A percentile compares a stretch with the other conserved stretches of the same genome.
Evolutionary conservation across 345 rosid species (phyloP).

Genomic region (Eucalyptus cloeziana): DNA sequence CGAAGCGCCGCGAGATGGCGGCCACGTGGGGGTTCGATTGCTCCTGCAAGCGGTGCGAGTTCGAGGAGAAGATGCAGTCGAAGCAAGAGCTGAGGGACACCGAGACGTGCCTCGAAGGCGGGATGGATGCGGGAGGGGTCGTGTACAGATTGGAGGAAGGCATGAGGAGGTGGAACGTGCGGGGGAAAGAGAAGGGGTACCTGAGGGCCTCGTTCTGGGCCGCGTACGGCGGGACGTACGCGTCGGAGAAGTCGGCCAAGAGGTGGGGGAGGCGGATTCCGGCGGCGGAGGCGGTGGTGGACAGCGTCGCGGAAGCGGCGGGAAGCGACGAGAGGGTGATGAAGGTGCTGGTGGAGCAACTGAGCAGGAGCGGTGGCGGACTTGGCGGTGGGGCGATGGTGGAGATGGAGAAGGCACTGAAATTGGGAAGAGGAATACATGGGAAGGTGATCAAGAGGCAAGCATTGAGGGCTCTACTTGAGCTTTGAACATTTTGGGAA

Average conservation of each 20-base stretch:
- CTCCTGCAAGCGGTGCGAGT: constrained; percentile 53
- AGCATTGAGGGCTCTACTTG: constrained; percentile 53
- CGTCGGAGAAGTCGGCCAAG: constrained; percentile 41
- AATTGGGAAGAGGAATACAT: constrained; percentile 51
- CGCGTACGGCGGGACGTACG: constrained; percentile 39
- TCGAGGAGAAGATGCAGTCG: constrained; percentile 29
- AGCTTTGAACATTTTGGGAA: not conserved
- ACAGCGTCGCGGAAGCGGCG: constrained; percentile 34
- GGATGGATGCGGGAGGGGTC: constrained; percentile 40
- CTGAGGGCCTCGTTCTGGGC: constrained; percentile 80
- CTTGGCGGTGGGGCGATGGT: constrained; percentile 2
- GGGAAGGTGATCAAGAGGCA: constrained; percentile 71
- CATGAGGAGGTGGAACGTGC: constrained; percentile 55
- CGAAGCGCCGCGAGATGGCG: constrained; percentile 54
- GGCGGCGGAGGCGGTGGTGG: constrained; percentile 26
- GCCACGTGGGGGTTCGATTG: constrained; percentile 67
- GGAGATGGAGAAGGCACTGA: constrained; percentile 43
- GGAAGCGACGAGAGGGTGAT: constrained; percentile 66
- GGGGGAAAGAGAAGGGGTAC: constrained; percentile 66
- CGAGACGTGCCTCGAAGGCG: constrained; percentile 42
- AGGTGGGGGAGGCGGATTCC: constrained; percentile 73
- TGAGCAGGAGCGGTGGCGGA: constrained; percentile 18
- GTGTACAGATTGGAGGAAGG: constrained; percentile 59
- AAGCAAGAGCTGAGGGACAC: constrained; percentile 48
- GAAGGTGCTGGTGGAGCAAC: constrained; percentile 27